Evolutionary conservation across 2,329 filamentous ascomycete genomes (phyloP).

Genomic region (Ampelomyces quisqualis): DNA sequence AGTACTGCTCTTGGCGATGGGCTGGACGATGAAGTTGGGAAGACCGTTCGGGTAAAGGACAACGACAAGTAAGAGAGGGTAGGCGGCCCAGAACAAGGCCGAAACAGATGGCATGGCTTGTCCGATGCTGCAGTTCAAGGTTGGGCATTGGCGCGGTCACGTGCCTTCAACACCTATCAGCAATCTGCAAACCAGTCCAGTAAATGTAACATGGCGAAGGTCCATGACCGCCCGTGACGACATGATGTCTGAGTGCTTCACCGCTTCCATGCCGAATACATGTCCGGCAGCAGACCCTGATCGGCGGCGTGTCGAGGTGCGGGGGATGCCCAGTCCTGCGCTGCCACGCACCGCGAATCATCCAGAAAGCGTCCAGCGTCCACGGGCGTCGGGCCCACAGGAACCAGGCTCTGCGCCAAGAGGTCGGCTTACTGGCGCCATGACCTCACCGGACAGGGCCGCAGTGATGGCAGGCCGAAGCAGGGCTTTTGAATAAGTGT

Average conservation of each 20-base stretch:
- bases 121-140: no score
- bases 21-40: constrained; percentile 16
- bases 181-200: no score
- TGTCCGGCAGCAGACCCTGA: constrained; percentile 4
- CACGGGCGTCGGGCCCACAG: constrained; percentile 10
- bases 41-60: constrained; percentile 32
- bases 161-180: no score
- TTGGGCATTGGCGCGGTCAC: no score
- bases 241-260: no score
- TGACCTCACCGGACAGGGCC: constrained; percentile 15
- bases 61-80: constrained; percentile 30
- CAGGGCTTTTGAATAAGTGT: not conserved
- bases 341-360: constrained; percentile 16
- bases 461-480: not conserved
- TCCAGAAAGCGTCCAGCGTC: no score
- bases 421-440: constrained; percentile 11
- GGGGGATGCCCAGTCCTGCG: constrained; percentile 14
- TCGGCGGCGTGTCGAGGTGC: constrained; percentile 1
- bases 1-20: constrained; percentile 17
- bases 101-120: constrained; percentile 24
- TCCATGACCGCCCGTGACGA: no score
- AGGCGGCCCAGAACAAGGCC: constrained; percentile 23
- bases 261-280: no score
- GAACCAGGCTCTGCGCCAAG: constrained; percentile 8
- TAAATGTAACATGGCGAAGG: no score